Base-by-base conservation (phyloP, 805 yeast genomes). In the Lipomyces spencermartinsiae region DNA sequence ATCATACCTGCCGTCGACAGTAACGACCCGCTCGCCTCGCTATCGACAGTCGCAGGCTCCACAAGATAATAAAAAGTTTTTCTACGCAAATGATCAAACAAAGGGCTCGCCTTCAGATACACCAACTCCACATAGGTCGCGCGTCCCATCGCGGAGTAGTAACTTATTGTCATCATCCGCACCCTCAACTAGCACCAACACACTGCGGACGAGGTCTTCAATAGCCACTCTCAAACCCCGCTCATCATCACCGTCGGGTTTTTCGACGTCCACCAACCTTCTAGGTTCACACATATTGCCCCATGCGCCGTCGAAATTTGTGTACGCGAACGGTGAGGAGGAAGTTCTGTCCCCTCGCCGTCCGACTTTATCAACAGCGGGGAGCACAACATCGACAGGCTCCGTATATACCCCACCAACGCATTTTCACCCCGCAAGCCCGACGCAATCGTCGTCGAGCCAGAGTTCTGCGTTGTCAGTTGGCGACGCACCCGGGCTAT, bases 241-340 rank as follows among this genome's bases (percentile, higher is more conserved):
- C 12, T 10, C 43, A 5, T 19, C 35, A 35, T 56, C 62, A 55
- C 25, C 60, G 16, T 43, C 59, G 4, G 34, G n/a, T n/a, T n/a
- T 31, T 5, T 14, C 58, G 1, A 2, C 62, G 16, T 14, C 62
- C 7, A 25, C 54, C 4, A 9, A 37, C 33, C 14, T 46, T 49
- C 56, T 63, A 33, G 16, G 54, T 25, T 5, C 55, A 59, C 59
- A 39, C n/a, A 8, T 33, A 9, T 10, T 43, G 7, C n/a, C 49
- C 8, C 31, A 55, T 8, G 25, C 34, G 4, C 58, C 65, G 16
- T 53, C 70, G 53, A 68, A 61, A 39, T 69, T 69, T 37, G 66
- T 69, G 9, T 69, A 69, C 55, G 72, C 72, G 12, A 68, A 69
- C 34, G 72, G 72, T 33, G 63, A 63, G n/a, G 72, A 69, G 54